Base-by-base conservation (phyloP, 352 stramenopile species). In the Globisporangium nagaii region DNA sequence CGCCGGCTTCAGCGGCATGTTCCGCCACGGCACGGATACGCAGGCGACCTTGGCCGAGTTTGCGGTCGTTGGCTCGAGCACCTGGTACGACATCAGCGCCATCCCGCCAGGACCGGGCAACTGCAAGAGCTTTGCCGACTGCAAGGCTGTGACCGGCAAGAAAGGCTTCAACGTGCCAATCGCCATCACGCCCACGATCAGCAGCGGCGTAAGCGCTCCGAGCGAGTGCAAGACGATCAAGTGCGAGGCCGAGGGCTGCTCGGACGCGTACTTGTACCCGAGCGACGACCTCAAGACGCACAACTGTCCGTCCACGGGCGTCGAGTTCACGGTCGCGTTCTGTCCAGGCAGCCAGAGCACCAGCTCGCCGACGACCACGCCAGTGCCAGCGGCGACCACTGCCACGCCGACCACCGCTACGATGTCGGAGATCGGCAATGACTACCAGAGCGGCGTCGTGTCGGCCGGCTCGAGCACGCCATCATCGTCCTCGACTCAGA, bases 81-180 rank as follows among this genome's bases (percentile, higher is more conserved):
- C 66, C 22, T 86, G 75, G 75, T 86, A 83, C 63, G 68, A 79
- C 41, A 68, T 86, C 57, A 80, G 71, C 44, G 60, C 63, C n/a
- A 73, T 86, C 28, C 71, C 73, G 1, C 75, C 79, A 44, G 60
- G 72, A 65, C 70, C 72, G 0, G 70, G 71, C 13, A 73, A 66
- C 61, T 86, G 78, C 56, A 67, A 54, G 30, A 87, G 71, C 53
- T 76, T 73, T 40, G 65, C 45, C 4, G 63, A 79, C 9, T 89
- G 78, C 58, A 71, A 71, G 50, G 22, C 49, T 7, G 62, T 47
- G 0, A 82, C 78, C 4, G 63, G 71, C 54, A 84, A 84, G 48
- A 70, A 62, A 11, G 79, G 79, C 43, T 90, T 71, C 67, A 90
- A 90, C 44, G 66, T 86, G 25, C 58, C 76, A 22, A 69, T 90